Base-by-base conservation (phyloP, 2,329 filamentous ascomycete species). In the Trichoderma asperellum region DNA sequence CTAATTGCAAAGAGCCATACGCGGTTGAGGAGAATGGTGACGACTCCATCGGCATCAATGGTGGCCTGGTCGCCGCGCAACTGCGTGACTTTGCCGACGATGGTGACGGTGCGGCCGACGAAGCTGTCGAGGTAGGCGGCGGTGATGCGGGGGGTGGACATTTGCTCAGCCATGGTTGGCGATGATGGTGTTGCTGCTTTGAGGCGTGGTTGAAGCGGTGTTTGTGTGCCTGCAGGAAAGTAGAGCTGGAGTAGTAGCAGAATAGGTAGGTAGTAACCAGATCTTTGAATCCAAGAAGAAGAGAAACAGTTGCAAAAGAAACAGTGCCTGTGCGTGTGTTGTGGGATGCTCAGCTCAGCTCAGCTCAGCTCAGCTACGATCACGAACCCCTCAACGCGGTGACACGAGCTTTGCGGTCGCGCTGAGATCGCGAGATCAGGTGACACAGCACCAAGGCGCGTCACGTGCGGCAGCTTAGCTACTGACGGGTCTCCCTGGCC, bases 41-140 rank as follows among this genome's bases (percentile, higher is more conserved):
- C 87, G 27, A 89, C 86, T 0, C 95, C 95, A 32, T 89, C 91
- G 6, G 93, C 91, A 69, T 97, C 93, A 35, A 98, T 87, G 6
- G 89, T 88, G 0, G 94, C 95, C 62, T 88, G 87, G 64, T 96
- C 92, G 73, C 94, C 94, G 63, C 90, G 90, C 29, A 98, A 85
- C 75, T 96, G 90, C 4, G 88, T 87, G 58, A 98, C 94, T 75
- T 91, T 94, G 75, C 96, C 96, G 5, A 97, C 86, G 68, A 98
- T 85, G 75, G 94, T 94, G 72, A 98, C 92, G 71, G 92, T 92
- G 73, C 88, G 87, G 73, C 85, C 85, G 73, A 89, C 85, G 82
- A 94, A 97, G 76, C 86, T 85, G 77, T 93, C 88, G 69, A 98
- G 91, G 81, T 95, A 92, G 52, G 86, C 83, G 65, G 92, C 91